Evolutionary conservation across 768 basidiomycete species (phyloP).

Genomic region (Amylocystis lapponica): DNA sequence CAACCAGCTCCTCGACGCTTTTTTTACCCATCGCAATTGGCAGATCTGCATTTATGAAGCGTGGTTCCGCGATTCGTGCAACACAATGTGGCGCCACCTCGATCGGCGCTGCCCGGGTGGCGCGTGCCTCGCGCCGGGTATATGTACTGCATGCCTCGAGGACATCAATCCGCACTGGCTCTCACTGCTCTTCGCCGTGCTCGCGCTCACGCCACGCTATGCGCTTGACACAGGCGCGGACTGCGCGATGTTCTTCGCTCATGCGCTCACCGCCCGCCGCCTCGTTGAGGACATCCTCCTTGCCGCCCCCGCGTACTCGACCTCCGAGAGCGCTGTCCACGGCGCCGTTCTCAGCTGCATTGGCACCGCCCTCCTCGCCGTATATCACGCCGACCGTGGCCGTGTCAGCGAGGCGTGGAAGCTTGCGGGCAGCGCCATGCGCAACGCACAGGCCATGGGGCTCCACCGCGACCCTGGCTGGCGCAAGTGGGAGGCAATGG

Average conservation of each 20-base stretch:
- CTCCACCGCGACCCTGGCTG: conserved; percentile 24
- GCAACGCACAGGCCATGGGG: conserved; percentile 22
- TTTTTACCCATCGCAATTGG: conserved; percentile 45
- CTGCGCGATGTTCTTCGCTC: conserved; percentile 32
- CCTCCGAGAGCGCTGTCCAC: conserved; percentile 18
- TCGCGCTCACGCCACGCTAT: conserved; percentile 34
- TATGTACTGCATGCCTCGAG: conserved; percentile 18
- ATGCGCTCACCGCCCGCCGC: conserved; percentile 39
- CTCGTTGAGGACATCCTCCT: conserved; percentile 38
- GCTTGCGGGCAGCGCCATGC: conserved; percentile 16
- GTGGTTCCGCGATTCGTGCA: conserved; percentile 40
- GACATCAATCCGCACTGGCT: conserved; percentile 48
- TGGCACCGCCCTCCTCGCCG: conserved; percentile 38
- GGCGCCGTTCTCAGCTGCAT: conserved; percentile 43
- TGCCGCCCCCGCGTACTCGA: conserved; percentile 14
- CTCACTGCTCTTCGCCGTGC: conserved; percentile 42
- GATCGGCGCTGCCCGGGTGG: conserved; percentile 17
- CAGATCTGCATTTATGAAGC: conserved; percentile 44
- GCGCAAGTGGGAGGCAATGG: conserved; percentile 23
- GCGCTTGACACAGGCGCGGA: conserved; percentile 12
- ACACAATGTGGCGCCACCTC: conserved; percentile 42
- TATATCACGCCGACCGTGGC: conserved; percentile 41
- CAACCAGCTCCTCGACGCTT: conserved; percentile 22
- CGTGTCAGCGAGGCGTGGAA: conserved; percentile 38
- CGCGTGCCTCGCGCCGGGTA: conserved; percentile 21